Base-by-base conservation (phyloP, 2,329 filamentous ascomycete species). In the Macrophomina phaseolina region DNA sequence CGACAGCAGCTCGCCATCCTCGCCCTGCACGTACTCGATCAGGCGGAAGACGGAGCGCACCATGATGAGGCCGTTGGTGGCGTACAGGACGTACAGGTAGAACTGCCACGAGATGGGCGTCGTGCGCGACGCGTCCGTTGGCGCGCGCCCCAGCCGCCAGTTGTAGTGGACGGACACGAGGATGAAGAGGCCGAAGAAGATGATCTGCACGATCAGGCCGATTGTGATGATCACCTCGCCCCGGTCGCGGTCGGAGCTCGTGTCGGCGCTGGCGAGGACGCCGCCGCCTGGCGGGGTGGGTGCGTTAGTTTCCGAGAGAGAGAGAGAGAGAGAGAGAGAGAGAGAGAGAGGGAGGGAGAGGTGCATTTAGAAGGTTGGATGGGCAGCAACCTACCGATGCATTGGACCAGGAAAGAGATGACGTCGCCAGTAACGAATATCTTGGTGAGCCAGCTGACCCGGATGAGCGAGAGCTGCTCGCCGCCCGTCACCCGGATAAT, bases 141-240 rank as follows among this genome's bases (percentile, higher is more conserved):
- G 73, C 16, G 58, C 56, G 14, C 42, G 45, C 11, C 56, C 36
- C 42, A 76, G 65, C 9, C 74, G 68, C 0, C 67, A 28, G 61
- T 77, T 69, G 69, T 75, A 78, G 61, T 75, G 48, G 3, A 71
- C 70, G 12, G 71, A 66, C 51, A 75, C 28, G 68, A 77, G 70
- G 67, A 82, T 78, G 75, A 86, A 86, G 65, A 84, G 78, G 16
- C 79, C 74, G 72, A 86, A 86, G 70, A 84, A 83, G 65, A 79
- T 69, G 49, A 77, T 73, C 67, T 78, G 76, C 4, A 78, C 66
- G 3, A 72, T 70, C 3, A 78, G 70, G 3, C 76, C 76, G 16
- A 73, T 72, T 23, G 76, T 40, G 18, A 64, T 49, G 5, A 53
- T 11, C 46, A n/a, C 16, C n/a, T 53, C 36, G 8, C 46, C 61